Evolutionary conservation across 441 rosid genomes (phyloP), one percentile per base, ranked within the genome.

Genomic region (Populus hybrid): DNA sequence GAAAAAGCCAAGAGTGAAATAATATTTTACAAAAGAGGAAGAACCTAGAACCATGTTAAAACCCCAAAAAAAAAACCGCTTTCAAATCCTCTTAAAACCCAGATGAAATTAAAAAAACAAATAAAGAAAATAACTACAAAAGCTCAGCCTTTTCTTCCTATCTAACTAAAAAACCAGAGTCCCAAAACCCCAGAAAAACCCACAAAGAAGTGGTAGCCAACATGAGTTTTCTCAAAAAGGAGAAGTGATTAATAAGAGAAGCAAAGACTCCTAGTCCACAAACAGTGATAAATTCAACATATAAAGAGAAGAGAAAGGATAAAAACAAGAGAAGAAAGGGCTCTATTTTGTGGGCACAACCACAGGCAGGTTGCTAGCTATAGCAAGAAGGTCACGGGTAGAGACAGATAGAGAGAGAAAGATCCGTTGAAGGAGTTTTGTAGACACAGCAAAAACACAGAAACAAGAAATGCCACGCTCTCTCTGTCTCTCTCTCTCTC

Each of bases 121-220:
- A 8, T 16, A 35, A 61, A 57, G 16, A 24, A 69, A 68, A 30
- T 8, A 9, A 68, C 14, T 67, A 67, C 10, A 67, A 67, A 23
- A 14, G 70, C 21, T 34, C 21, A 7, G 10, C 70, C 10, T 28
- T 36, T 67, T 67, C 42, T 26, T 67, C 10, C 9, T 16, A 6
- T 14, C 46, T 3, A 68, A 68, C 23, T 30, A 28, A 50, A 67
- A 64, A 57, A 36, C 10, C 40, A 46, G 78, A 72, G 61, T 53
- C 67, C 69, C 82, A 80, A 78, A 83, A 66, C 85, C 92, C 76
- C 40, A 42, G 67, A 72, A 75, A 80, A 80, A 79, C 82, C 79
- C 72, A 84, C 81, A 84, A 90, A 75, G 65, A 23, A 26, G 28
- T 10, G 20, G n/a, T 50, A 35, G 53, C 12, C n/a, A 42, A 10